These are phyloP conservation scores for Alternaria ethzedia DNA, from an alignment of 2,329 filamentous ascomycete genomes.

Conservation along the genomic window DNA sequence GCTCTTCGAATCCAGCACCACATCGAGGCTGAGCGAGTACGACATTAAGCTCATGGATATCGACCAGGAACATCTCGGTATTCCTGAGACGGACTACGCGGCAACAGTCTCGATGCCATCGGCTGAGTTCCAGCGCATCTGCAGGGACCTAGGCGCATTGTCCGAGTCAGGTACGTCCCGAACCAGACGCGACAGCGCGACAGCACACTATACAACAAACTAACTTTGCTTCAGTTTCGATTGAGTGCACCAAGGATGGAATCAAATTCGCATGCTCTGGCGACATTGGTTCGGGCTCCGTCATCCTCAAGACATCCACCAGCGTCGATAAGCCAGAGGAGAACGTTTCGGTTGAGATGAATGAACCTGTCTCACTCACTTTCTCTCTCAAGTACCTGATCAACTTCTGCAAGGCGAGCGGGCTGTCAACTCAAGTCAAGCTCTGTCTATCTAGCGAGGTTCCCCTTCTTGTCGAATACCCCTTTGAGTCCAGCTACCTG, in stretches of 20 bases:
- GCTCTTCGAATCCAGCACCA: slow-evolving; percentile 87
- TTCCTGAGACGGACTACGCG: slow-evolving; percentile 98
- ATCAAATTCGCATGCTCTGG: slow-evolving; percentile 93
- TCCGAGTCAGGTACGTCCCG: slow-evolving; percentile 84
- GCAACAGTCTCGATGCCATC: slow-evolving; percentile 90
- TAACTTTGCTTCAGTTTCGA: slow-evolving; percentile 69
- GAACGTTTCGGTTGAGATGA: slow-evolving; percentile 87
- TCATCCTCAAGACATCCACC: slow-evolving; percentile 82
- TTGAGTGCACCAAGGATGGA: slow-evolving; percentile 96
- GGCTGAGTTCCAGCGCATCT: slow-evolving; percentile 91
- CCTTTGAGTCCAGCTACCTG: slow-evolving; percentile 84
- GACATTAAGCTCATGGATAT: slow-evolving; percentile 99
- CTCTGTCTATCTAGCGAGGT: slow-evolving; percentile 96
- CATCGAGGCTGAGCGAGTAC: slow-evolving; percentile 95
- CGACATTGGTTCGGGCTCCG: slow-evolving; percentile 94
- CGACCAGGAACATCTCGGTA: slow-evolving; percentile 98
- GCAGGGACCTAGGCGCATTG: slow-evolving; percentile 86
- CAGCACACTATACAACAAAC: slow-evolving; percentile 14
- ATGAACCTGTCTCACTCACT: slow-evolving; percentile 89
- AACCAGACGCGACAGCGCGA: neutral
- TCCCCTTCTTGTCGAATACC: slow-evolving; percentile 92
- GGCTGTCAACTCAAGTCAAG: slow-evolving; percentile 80
- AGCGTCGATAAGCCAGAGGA: slow-evolving; percentile 87
- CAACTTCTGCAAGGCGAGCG: slow-evolving; percentile 99
- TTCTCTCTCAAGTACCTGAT: slow-evolving; percentile 99